Percentiles rank a stretch among this genome's conserved stretches.
These are phyloP conservation scores for Vishniacozyma victoriae DNA, from an alignment of 768 basidiomycete species.

Conservation along the genomic window DNA sequence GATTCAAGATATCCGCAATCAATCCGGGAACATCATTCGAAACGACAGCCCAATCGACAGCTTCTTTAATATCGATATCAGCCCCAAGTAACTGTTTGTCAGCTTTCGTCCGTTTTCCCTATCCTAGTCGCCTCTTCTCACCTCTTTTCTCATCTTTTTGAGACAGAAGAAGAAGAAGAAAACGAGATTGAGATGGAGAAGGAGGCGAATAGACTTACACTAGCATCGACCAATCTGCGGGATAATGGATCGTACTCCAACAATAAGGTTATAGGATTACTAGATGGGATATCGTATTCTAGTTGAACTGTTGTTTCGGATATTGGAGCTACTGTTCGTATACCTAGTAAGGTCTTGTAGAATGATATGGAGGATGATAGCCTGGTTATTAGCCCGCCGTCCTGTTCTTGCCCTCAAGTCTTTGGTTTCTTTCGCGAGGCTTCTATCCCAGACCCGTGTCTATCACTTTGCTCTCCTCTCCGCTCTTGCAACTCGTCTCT, in stretches of 20 bases:
- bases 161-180: not conserved
- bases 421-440: no score
- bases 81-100: constrained; percentile 27
- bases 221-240: no score
- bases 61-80: constrained; percentile 34
- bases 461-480: no score
- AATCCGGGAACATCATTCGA: constrained; percentile 41
- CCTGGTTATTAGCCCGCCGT: constrained; percentile 59
- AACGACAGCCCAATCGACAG: constrained; percentile 23
- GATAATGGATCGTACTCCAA: no score
- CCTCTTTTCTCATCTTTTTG: no score
- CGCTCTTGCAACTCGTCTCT: no score
- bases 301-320: not conserved
- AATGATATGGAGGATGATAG: constrained; percentile 63
- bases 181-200: not conserved
- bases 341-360: constrained; percentile 59
- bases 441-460: no score
- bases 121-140: no score
- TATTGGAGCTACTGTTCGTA: constrained; percentile 52
- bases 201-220: not conserved
- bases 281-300: no score
- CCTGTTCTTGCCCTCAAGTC: no score
- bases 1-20: constrained; percentile 34
- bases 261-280: no score
- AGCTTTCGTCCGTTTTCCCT: no score